Conservation (phyloP, 2,329 filamentous ascomycete species). For the Corynespora cassiicola region DNA sequence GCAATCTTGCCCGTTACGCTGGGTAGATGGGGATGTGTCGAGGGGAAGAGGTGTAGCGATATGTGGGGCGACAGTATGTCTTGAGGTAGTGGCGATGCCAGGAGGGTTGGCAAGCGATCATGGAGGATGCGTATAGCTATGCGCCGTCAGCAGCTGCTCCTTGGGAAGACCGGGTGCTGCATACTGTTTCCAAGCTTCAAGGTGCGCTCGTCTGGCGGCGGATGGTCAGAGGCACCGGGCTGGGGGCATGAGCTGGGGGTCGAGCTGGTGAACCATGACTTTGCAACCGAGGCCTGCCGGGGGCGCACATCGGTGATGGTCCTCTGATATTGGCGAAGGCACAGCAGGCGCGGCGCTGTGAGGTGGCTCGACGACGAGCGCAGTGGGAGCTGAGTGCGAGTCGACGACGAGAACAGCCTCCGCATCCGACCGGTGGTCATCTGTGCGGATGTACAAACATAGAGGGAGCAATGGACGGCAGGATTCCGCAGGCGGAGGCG, state of each 20-base stretch:
- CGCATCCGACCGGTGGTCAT: slow-evolving; percentile 56
- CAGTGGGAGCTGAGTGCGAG: slow-evolving; percentile 39
- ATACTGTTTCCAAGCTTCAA: slow-evolving; percentile 68
- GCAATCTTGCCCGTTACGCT: slow-evolving; percentile 89
- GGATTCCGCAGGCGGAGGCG: slow-evolving; percentile 5
- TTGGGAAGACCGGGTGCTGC: slow-evolving; percentile 15
- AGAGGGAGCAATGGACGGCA: slow-evolving; percentile 18
- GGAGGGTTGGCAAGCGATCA: slow-evolving; percentile 65
- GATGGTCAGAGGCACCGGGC: slow-evolving; percentile 46
- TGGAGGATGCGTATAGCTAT: slow-evolving; percentile 67
- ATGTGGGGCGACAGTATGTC: slow-evolving; percentile 69
- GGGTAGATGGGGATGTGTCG: slow-evolving; percentile 86
- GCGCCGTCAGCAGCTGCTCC: slow-evolving; percentile 10
- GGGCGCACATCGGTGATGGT: slow-evolving; percentile 39
- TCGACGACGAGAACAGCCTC: slow-evolving; percentile 50
- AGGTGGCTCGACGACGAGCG: slow-evolving; percentile 25
- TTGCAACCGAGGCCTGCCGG: slow-evolving; percentile 39
- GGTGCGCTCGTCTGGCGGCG: slow-evolving; percentile 64
- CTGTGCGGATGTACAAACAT: slow-evolving; percentile 40
- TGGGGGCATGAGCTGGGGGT: slow-evolving; percentile 34
- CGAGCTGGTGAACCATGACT: slow-evolving; percentile 54
- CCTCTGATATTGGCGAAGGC: slow-evolving; percentile 40
- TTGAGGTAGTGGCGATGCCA: slow-evolving; percentile 66
- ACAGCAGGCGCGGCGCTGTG: slow-evolving; percentile 33
- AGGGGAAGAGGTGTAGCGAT: slow-evolving; percentile 69